These are phyloP conservation scores for Diaporthe nobilis DNA, from an alignment of 2,329 filamentous ascomycete genomes.

Conservation along the genomic window DNA sequence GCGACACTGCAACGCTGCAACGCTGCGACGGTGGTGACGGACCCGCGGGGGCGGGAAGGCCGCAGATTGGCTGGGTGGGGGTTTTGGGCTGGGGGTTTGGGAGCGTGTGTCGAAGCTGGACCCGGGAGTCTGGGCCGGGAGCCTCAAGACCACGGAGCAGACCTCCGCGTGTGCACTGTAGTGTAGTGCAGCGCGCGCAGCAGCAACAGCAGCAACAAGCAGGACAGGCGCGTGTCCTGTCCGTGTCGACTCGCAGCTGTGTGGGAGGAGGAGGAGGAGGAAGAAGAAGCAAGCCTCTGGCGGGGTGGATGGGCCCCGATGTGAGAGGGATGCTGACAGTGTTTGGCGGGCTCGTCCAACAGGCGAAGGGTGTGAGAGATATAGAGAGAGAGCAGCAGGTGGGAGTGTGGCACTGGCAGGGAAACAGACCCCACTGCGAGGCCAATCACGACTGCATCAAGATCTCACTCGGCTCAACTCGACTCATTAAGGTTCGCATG, in stretches of 20 bases:
- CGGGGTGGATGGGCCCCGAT: too few relatives aligned
- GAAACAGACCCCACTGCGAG: not conserved
- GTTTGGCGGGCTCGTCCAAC: not conserved
- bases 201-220: not conserved
- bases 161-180: not conserved
- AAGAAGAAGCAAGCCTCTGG: too few relatives aligned
- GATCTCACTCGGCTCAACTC: not conserved
- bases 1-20: slow-evolving; percentile 6
- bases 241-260: too few relatives aligned
- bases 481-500: slow-evolving; percentile 12
- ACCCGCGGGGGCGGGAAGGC: slow-evolving; percentile 20
- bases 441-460: slow-evolving; percentile 6
- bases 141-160: slow-evolving; percentile 8
- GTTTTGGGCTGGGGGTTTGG: not conserved
- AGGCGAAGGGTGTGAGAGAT: not conserved
- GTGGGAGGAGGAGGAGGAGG: too few relatives aligned
- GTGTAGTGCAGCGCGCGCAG: not conserved
- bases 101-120: slow-evolving; percentile 16
- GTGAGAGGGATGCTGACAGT: not conserved
- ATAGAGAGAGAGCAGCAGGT: not conserved
- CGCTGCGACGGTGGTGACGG: not conserved
- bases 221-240: not conserved
- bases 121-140: slow-evolving; percentile 14
- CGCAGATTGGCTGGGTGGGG: slow-evolving; percentile 23
- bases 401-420: not conserved